Percentiles rank a stretch among this genome's conserved stretches.
These are phyloP conservation scores for Tephrocybe sp. DNA, from an alignment of 768 basidiomycete genomes.

Conservation along the genomic window DNA sequence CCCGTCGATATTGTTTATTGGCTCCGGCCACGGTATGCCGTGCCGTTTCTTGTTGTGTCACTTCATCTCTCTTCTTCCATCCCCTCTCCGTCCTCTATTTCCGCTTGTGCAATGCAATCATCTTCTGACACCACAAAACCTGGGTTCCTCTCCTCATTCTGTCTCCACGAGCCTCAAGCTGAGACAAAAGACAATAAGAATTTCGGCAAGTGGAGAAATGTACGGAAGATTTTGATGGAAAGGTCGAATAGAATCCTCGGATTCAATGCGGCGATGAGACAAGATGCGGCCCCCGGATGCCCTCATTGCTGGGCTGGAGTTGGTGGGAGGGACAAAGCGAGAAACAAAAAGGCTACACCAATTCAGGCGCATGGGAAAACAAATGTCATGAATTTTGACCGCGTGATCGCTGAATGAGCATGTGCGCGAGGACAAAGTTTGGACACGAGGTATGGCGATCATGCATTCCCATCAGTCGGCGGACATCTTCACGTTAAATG, in stretches of 20 bases:
- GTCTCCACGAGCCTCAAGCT: neutral
- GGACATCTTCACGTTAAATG: constrained; percentile 6
- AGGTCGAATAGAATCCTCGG: constrained; percentile 4
- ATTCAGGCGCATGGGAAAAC: constrained; percentile 3
- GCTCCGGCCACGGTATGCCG: constrained; percentile 3
- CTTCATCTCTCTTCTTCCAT: neutral
- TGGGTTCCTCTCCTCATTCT: neutral
- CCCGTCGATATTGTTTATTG: constrained; percentile 6
- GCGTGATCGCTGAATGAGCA: constrained; percentile 7
- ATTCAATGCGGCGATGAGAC: constrained; percentile 3
- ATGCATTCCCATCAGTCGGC: constrained; percentile 8
- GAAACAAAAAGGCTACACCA: constrained; percentile 2
- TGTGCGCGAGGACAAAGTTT: constrained; percentile 2
- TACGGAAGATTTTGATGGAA: neutral
- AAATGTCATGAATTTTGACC: neutral
- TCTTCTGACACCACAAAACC: constrained; percentile 3
- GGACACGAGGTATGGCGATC: constrained; percentile 1
- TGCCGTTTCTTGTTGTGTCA: constrained; percentile 2
- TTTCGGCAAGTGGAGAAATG: constrained; percentile 7
- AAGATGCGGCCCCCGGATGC: neutral
- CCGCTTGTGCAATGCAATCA: constrained; percentile 5
- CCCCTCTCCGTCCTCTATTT: neutral
- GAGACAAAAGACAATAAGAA: constrained; percentile 8
- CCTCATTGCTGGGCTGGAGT: neutral
- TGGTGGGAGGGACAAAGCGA: constrained; percentile 5